These are phyloP conservation scores for Paecilomyces sp. DNA, from an alignment of 2,329 filamentous ascomycete genomes.

Conservation along the genomic window DNA sequence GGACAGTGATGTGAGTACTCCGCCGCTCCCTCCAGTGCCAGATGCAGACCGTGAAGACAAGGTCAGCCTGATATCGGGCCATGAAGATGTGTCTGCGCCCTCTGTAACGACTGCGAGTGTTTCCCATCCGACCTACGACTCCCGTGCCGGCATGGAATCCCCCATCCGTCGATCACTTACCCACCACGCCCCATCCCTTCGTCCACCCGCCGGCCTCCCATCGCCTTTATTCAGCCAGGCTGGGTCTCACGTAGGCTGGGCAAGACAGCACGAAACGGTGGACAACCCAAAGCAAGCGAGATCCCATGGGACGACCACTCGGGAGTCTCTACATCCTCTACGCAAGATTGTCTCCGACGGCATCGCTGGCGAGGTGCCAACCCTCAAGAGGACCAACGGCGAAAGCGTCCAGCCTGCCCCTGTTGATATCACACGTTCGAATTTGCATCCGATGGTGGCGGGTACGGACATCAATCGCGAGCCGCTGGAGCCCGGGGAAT, in stretches of 20 bases:
- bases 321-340: constrained; percentile 14
- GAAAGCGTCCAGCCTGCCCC: constrained; percentile 20
- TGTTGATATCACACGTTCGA: constrained; percentile 16
- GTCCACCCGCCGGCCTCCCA: constrained; percentile 16
- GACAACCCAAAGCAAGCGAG: constrained; percentile 9
- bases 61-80: constrained; percentile 21
- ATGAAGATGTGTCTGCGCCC: constrained; percentile 23
- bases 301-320: constrained; percentile 6
- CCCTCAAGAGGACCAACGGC: constrained; percentile 15
- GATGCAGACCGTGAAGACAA: constrained; percentile 22
- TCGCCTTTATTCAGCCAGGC: constrained; percentile 20
- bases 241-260: constrained; percentile 17
- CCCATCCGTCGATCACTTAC: constrained; percentile 25
- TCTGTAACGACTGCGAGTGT: constrained; percentile 11
- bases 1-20: constrained; percentile 39
- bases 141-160: constrained; percentile 23
- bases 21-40: constrained; percentile 25
- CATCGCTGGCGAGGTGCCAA: constrained; percentile 12
- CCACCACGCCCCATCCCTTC: constrained; percentile 11
- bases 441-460: constrained; percentile 14
- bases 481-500: constrained; percentile 1
- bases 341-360: constrained; percentile 16
- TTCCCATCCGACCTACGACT: background rate
- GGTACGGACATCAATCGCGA: constrained; percentile 12
- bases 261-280: constrained; percentile 15